Percentiles rank a stretch among this genome's conserved stretches.
Conservation (phyloP, 169 alveolate genomes). For the Perkinsus chesapeaki region DNA sequence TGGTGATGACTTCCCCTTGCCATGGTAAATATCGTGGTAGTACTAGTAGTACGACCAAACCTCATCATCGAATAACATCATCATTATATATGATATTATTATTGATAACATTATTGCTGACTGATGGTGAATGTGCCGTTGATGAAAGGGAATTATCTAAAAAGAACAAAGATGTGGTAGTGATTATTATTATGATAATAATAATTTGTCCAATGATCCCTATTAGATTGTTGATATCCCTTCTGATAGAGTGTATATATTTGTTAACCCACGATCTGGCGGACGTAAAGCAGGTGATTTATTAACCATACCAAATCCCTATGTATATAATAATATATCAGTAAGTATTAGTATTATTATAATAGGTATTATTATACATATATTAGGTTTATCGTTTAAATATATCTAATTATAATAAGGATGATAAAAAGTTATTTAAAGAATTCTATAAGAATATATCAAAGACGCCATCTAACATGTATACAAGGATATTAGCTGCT, state of each 20-base stretch:
- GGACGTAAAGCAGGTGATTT: constrained; percentile 34
- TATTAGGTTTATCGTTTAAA: constrained; percentile 27
- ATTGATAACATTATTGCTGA: no score
- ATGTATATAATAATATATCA: not conserved
- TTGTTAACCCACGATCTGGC: constrained; percentile 34
- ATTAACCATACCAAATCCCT: not conserved
- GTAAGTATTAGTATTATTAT: not conserved
- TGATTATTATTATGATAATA: no score
- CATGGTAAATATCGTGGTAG: no score
- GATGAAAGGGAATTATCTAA: no score
- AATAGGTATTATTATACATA: constrained; percentile 16
- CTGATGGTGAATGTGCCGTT: no score
- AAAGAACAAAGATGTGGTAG: no score
- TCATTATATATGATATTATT: no score
- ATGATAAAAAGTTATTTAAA: constrained; percentile 14
- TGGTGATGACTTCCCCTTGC: no score
- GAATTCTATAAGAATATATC: constrained; percentile 9
- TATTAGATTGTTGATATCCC: not conserved
- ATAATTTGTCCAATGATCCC: not conserved
- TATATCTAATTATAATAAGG: constrained; percentile 12
- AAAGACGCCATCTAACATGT: constrained; percentile 7
- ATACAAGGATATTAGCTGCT: constrained; percentile 40
- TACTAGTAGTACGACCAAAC: no score
- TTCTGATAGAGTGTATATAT: not conserved
- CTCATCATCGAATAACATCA: no score